Evolutionary conservation across 2,329 filamentous ascomycete genomes (phyloP), one percentile per base, ranked within the genome.

Genomic region (Intubia oerlemansii): DNA sequence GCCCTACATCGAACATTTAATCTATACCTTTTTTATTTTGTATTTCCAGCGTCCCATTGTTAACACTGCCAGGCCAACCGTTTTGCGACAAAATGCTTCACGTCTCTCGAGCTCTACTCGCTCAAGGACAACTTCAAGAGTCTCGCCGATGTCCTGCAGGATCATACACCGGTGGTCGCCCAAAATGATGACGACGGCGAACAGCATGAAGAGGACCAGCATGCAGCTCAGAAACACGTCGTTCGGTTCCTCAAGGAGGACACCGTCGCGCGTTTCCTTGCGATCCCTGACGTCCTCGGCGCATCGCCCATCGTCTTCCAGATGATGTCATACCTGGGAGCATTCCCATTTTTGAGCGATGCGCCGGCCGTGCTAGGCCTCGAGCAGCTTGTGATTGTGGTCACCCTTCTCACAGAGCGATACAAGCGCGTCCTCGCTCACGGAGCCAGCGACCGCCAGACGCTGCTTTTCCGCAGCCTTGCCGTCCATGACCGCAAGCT

Each of bases 111-210:
- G 47, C 53, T 78, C 17, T 78, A 76, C 48, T 77, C 66, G 18
- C 67, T 79, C 48, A 72, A 70, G 40, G 67, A 77, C 43, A 73
- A 79, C 42, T 81, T 81, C 52, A 62, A 60, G 34, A 64, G 58
- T 32, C 66, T 81, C 13, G 70, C 75, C 37, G 73, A 80, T 39
- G 20, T 16, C 20, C 27, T 24, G 5, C 13, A 27, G 9, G 33
- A 33, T 10, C 12, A 14, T 18, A 24, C 25, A 14, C 24, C 19
- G 7, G n/a, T 25, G 9, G 10, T 16, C 7, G n/a, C n/a, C n/a
- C n/a, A n/a, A n/a, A n/a, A n/a, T n/a, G n/a, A n/a, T n/a, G n/a
- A n/a, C n/a, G n/a, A n/a, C n/a, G n/a, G n/a, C n/a, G n/a, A n/a
- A n/a, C n/a, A n/a, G n/a, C n/a, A n/a, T n/a, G n/a, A n/a, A n/a